Conservation (phyloP, 73 alveolate genomes). For the Effrenium voratum region DNA sequence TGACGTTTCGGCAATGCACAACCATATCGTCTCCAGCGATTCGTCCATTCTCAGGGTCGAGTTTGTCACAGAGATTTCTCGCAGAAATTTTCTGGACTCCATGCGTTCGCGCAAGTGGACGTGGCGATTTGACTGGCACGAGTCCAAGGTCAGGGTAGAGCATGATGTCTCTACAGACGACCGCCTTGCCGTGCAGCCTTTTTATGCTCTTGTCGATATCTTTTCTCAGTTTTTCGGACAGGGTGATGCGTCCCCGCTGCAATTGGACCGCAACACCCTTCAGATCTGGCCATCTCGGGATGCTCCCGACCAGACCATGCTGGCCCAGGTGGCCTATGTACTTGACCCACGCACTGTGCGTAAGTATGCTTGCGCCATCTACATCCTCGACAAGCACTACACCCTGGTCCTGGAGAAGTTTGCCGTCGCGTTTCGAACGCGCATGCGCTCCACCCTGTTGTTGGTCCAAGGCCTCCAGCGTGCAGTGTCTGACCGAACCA, state of each 20-base stretch:
- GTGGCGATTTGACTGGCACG: background rate
- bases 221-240: background rate
- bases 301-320: background rate
- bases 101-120: conserved; percentile 1
- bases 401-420: background rate
- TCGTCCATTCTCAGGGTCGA: conserved; percentile 6
- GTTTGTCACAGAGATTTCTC: background rate
- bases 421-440: background rate
- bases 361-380: background rate
- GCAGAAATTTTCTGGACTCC: background rate
- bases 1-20: conserved; percentile 26
- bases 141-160: conserved; percentile 4
- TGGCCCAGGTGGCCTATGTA: conserved; percentile 44
- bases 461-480: background rate
- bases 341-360: conserved; percentile 28
- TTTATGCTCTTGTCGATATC: conserved; percentile 5
- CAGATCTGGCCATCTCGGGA: conserved; percentile 22
- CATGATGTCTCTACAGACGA: conserved; percentile 50
- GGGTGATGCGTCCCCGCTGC: background rate
- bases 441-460: background rate
- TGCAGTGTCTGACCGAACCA: conserved; percentile 13
- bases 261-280: background rate
- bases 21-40: background rate
- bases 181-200: conserved; percentile 45
- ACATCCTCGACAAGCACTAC: background rate